Conservation (phyloP, 331 rosid genomes). For the Rhamnella rubrinervis region DNA sequence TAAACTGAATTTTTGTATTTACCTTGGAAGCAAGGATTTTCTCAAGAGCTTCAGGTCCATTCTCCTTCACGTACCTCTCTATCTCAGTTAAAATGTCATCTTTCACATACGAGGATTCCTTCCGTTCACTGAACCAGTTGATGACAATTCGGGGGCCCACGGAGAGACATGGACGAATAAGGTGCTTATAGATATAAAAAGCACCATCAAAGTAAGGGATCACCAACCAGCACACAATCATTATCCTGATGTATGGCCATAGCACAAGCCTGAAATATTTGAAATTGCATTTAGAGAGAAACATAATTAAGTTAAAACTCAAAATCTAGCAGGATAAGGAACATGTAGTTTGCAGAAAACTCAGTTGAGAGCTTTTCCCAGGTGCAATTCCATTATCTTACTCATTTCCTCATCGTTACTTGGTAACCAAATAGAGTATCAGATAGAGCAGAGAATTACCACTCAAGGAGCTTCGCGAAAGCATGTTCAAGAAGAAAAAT, state of each 20-base stretch:
- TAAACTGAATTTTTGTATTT: not conserved
- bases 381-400: too few relatives aligned
- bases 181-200: slow-evolving; percentile 35
- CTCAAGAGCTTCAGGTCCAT: slow-evolving; percentile 55
- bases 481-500: slow-evolving; percentile 46
- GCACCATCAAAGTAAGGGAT: slow-evolving; percentile 53
- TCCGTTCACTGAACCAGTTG: slow-evolving; percentile 26
- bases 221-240: slow-evolving; percentile 37
- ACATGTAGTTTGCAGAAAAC: not conserved
- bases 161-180: slow-evolving; percentile 26
- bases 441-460: slow-evolving; percentile 33
- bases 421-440: not conserved
- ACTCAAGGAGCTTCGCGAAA: slow-evolving; percentile 35
- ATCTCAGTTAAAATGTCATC: slow-evolving; percentile 35
- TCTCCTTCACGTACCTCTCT: slow-evolving; percentile 43
- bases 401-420: not conserved
- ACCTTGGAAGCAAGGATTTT: slow-evolving; percentile 47
- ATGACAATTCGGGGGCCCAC: slow-evolving; percentile 18
- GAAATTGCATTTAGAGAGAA: slow-evolving; percentile 9
- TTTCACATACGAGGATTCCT: slow-evolving; percentile 21
- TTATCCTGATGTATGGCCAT: slow-evolving; percentile 54
- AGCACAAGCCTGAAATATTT: slow-evolving; percentile 37
- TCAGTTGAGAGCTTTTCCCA: not conserved
- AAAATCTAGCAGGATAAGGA: too few relatives aligned
- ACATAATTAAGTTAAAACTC: not conserved